phyloP scores from a whole-genome alignment of 176 grass and related monocot species.

The Oryza punctata region DNA sequence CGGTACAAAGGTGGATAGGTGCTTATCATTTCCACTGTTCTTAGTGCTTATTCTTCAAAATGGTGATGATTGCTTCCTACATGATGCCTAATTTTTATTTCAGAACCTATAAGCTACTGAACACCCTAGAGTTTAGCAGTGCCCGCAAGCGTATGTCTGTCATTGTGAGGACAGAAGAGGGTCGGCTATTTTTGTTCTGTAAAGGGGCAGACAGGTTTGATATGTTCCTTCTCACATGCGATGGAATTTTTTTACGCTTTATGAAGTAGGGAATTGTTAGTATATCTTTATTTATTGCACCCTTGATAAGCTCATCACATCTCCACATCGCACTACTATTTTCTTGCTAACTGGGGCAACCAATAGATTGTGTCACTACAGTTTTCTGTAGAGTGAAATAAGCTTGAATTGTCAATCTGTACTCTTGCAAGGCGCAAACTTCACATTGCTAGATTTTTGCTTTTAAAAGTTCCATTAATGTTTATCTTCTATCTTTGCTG shows the following conservation, averaged over 20 bases:
- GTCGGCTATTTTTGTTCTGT: constrained; percentile 67
- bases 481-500: not conserved
- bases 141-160: constrained; percentile 95
- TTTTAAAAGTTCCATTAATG: constrained; percentile 11
- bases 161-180: constrained; percentile 76
- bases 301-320: constrained; percentile 11
- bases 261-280: not conserved
- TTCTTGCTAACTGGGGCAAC: not conserved
- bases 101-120: constrained; percentile 88
- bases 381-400: not conserved
- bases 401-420: not conserved
- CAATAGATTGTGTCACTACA: constrained; percentile 1
- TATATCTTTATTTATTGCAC: not conserved
- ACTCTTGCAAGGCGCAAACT: not conserved
- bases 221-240: constrained; percentile 22
- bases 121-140: constrained; percentile 90
- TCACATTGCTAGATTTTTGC: not conserved
- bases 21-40: constrained; percentile 45
- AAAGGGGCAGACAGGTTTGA: constrained; percentile 94
- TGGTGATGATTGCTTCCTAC: not conserved
- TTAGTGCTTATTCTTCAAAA: constrained; percentile 23
- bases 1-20: constrained; percentile 53
- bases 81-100: constrained; percentile 48
- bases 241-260: constrained; percentile 1
- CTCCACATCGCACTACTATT: not conserved